These are phyloP conservation scores for Sesbania bispinosa DNA, from an alignment of 306 rosid species.

Conservation along the genomic window DNA sequence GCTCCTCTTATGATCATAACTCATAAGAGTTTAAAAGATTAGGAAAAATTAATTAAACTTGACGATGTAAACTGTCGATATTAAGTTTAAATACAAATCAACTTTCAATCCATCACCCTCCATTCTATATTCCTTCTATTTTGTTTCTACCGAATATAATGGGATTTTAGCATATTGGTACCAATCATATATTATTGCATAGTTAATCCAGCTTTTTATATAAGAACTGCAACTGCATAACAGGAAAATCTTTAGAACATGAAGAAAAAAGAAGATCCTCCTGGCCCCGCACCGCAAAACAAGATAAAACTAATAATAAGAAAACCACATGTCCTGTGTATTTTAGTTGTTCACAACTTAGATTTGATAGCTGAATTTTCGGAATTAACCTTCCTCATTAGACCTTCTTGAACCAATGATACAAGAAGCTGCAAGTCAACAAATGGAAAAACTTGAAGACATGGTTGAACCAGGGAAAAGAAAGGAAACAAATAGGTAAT, in stretches of 20 bases:
- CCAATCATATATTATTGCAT: not conserved
- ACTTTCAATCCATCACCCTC: not conserved
- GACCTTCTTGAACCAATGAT: conserved; percentile 81
- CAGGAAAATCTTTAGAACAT: not conserved
- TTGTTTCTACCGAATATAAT: not conserved
- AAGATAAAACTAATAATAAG: not conserved
- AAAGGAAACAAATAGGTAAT: not conserved
- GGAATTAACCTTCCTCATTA: conserved; percentile 38
- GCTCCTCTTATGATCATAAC: too few relatives aligned
- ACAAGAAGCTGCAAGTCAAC: conserved; percentile 43
- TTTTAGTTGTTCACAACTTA: conserved; percentile 48
- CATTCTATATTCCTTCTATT: not conserved
- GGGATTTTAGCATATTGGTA: not conserved
- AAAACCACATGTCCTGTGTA: not conserved
- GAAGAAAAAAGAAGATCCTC: not conserved
- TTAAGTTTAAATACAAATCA: not conserved
- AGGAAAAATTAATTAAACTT: too few relatives aligned
- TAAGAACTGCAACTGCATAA: not conserved
- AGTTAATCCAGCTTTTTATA: not conserved
- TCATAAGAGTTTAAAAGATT: too few relatives aligned
- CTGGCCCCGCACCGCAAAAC: not conserved
- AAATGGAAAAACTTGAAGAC: not conserved
- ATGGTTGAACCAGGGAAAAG: conserved; percentile 7
- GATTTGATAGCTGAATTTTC: conserved; percentile 38
- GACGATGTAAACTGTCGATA: not conserved